A percentile compares a stretch with the other conserved stretches of the same genome.
phyloP scores from a whole-genome alignment of 768 basidiomycete species.

The Pulveroboletus sp. region DNA sequence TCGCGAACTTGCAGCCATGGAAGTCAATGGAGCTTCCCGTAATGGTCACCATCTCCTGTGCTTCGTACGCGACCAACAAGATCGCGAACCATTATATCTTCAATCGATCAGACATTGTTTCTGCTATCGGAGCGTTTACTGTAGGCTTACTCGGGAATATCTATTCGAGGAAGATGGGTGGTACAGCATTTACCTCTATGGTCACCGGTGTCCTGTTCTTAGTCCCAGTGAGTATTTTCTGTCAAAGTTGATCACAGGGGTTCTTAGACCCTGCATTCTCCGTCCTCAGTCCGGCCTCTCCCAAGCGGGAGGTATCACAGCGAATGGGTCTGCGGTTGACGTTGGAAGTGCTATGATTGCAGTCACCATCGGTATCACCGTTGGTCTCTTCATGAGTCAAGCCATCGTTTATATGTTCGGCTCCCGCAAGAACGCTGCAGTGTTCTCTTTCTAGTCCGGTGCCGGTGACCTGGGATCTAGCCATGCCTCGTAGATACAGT shows the following conservation, averaged over 20 bases:
- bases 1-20: conserved; percentile 75
- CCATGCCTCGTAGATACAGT: conserved; percentile 1
- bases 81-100: conserved; percentile 82
- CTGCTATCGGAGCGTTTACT: conserved; percentile 80
- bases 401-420: conserved; percentile 86
- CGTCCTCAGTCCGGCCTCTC: conserved; percentile 68
- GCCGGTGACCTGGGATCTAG: background rate
- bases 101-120: conserved; percentile 78
- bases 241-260: background rate
- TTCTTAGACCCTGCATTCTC: conserved; percentile 1
- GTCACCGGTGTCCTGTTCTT: conserved; percentile 84
- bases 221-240: conserved; percentile 61
- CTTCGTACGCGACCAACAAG: conserved; percentile 74
- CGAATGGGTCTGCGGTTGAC: conserved; percentile 76
- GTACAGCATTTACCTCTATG: conserved; percentile 88
- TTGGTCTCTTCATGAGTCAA: conserved; percentile 85
- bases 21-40: conserved; percentile 66
- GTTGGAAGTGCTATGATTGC: conserved; percentile 85
- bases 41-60: conserved; percentile 83
- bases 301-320: conserved; percentile 80
- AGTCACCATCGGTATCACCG: conserved; percentile 88
- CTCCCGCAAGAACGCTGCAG: conserved; percentile 73
- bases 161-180: conserved; percentile 77
- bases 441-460: conserved; percentile 66
- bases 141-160: conserved; percentile 75